Evolutionary conservation across 1,284 basidiomycete genomes (phyloP).

Genomic region (Fomitopsis palustris): DNA sequence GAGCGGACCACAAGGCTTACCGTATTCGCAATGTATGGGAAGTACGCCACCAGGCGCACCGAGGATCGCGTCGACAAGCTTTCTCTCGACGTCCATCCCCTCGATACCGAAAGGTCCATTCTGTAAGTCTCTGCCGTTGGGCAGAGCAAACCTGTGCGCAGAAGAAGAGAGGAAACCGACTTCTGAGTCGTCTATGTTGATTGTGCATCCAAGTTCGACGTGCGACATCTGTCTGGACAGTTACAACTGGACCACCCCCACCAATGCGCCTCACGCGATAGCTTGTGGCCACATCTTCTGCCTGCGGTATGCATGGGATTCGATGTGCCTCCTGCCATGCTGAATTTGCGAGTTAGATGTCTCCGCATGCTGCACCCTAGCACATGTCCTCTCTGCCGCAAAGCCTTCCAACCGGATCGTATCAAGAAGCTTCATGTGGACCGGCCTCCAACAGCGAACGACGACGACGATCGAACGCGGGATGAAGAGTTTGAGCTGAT

Average conservation of each 20-base stretch:
- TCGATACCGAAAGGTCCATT: neutral
- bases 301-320: conserved; percentile 41
- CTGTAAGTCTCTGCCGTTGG: neutral
- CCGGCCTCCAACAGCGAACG: conserved; percentile 18
- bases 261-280: conserved; percentile 56
- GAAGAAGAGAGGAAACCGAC: neutral
- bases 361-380: conserved; percentile 45
- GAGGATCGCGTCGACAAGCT: neutral
- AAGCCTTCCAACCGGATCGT: conserved; percentile 46
- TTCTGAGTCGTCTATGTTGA: conserved; percentile 39
- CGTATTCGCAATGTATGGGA: neutral
- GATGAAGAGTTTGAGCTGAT: conserved; percentile 34
- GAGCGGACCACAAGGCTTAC: conserved; percentile 1
- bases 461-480: conserved; percentile 7
- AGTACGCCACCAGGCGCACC: neutral
- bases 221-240: conserved; percentile 69
- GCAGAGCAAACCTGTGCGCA: neutral
- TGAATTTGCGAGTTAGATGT: conserved; percentile 37
- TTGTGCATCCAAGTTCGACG: conserved; percentile 58
- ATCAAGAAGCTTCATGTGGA: conserved; percentile 62
- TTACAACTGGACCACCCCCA: conserved; percentile 44
- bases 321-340: too few relatives aligned
- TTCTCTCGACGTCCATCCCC: neutral
- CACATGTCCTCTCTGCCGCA: conserved; percentile 64
- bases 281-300: conserved; percentile 73